Conservation (phyloP, 768 basidiomycete species). For the Zangia roseola region DNA sequence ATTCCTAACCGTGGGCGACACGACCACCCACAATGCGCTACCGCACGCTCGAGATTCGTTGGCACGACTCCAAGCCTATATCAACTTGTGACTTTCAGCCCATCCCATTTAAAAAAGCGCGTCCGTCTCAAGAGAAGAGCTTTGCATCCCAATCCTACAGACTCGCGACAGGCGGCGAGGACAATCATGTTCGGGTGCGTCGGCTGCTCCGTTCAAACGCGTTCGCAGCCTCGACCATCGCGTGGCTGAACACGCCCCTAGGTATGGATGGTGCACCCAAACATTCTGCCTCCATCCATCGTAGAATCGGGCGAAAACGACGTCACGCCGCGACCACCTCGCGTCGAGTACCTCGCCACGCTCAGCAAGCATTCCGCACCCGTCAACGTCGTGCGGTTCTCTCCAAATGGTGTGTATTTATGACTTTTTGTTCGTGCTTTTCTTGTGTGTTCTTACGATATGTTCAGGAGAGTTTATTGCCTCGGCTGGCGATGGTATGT, state of each 20-base stretch:
- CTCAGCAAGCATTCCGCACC: conserved; percentile 89
- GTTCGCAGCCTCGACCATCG: conserved; percentile 6
- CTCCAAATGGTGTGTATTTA: conserved; percentile 74
- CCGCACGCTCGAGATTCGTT: conserved; percentile 89
- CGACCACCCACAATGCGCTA: conserved; percentile 61
- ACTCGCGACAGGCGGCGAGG: conserved; percentile 93
- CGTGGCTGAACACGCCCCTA: conserved; percentile 29
- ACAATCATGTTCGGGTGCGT: conserved; percentile 94
- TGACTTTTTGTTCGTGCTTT: not conserved
- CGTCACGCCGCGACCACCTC: conserved; percentile 58
- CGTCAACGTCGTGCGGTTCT: conserved; percentile 95
- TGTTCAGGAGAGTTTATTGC: conserved; percentile 82
- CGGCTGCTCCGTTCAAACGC: conserved; percentile 9
- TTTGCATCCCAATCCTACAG: conserved; percentile 78
- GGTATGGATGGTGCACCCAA: conserved; percentile 95
- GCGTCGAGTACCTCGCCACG: conserved; percentile 95
- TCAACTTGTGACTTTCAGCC: conserved; percentile 97
- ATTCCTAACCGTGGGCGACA: not conserved
- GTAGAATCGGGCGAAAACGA: conserved; percentile 35
- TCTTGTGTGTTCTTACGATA: conserved; percentile 2
- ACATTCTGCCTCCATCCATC: conserved; percentile 70
- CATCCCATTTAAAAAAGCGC: conserved; percentile 75
- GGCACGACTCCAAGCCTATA: conserved; percentile 96
- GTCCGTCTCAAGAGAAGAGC: conserved; percentile 54
- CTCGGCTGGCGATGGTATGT: conserved; percentile 93